Base-by-base conservation (phyloP, 176 grass and related monocot genomes). In the Eleusine coracana region DNA sequence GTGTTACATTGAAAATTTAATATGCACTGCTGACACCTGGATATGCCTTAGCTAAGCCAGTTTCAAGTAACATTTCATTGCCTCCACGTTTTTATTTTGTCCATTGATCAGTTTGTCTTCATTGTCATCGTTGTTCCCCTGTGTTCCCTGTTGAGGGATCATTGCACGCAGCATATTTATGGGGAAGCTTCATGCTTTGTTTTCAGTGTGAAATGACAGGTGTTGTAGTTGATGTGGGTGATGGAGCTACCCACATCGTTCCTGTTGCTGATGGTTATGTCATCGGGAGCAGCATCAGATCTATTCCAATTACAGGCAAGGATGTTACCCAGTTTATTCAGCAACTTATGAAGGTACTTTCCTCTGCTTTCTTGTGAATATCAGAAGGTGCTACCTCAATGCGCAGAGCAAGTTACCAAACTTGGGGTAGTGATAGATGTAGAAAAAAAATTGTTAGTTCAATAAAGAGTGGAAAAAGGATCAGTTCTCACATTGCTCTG, bases 201-300 rank as follows among this genome's bases (percentile, higher is more conserved):
- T 85, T 91, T 89, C 89, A 99, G 96, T 99, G 96, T 95, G 96
- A 99, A 93, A 99, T 99, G 96, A 99, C 96, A 85, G 96, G 96
- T 80, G 96, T 99, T 73, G 91, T 99, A 55, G 93, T 99, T 62
- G 96, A 96, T 88, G 93, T 99, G 77, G 96, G 96, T 72, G 93
- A 99, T 78, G 96, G 96, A 46, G 96, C 91, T 74, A 99, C 96
- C 51, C 96, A 99, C 83, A 84, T 99, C 46, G 96, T 99, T 68
- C 93, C 96, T 13, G 93, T 99, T 86, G 96, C 96, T 63, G 96
- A 99, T 90, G 96, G 96, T 76, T 99, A 99, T 94, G 96, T 99
- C 69, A 99, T 99, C 18, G 96, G 96, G 42, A 96, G 91, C 83
- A 96, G 91, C 67, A 99, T 99, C 70, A 90, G 88, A 87, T 99